Base-by-base conservation (phyloP, 805 yeast species). In the Metschnikowia picachoensis region DNA sequence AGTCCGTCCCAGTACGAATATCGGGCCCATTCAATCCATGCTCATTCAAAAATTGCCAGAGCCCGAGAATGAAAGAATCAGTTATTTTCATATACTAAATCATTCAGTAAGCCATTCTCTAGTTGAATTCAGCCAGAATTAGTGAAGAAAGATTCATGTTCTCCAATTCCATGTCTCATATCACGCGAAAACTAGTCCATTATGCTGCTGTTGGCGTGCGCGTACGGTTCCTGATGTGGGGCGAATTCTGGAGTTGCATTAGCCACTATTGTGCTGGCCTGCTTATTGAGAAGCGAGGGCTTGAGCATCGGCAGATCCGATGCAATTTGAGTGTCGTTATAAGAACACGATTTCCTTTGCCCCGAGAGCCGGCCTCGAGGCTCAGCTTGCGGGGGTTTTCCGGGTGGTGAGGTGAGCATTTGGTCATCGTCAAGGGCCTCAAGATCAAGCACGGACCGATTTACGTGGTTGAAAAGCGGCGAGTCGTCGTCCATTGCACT, bases 201-300 rank as follows among this genome's bases (percentile, higher is more conserved):
- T 12, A 39, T n/a, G 31, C 43, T 39, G 30, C 31, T 39, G 34
- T 39, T 34, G 8, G 43, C 16, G 11, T 25, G 36, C 12, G 29
- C 30, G 14, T 39, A 17, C 11, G 12, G 10, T 2, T 35, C 45
- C 11, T 30, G 20, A 0, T 30, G 1, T 16, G 16, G 20, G 12
- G 13, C 11, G 14, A 8, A 14, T n/a, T 39, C 27, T 7, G 41
- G 39, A 8, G 32, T n/a, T n/a, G 32, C 46, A 28, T 27, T 31
- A 10, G 46, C 33, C 3, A 61, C 46, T 17, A 56, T 60, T 5
- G 60, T 54, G 50, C 67, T 60, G 27, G 73, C 73, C 39, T 55
- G 60, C 45, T 64, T 68, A 49, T 71, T 70, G 25, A 70, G 60
- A 31, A 70, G 55, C 3, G 70, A 68, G 9, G 54, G 47, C 41